phyloP scores from a whole-genome alignment of 805 yeast genomes.

The Starmerella khaoyaiensis region DNA sequence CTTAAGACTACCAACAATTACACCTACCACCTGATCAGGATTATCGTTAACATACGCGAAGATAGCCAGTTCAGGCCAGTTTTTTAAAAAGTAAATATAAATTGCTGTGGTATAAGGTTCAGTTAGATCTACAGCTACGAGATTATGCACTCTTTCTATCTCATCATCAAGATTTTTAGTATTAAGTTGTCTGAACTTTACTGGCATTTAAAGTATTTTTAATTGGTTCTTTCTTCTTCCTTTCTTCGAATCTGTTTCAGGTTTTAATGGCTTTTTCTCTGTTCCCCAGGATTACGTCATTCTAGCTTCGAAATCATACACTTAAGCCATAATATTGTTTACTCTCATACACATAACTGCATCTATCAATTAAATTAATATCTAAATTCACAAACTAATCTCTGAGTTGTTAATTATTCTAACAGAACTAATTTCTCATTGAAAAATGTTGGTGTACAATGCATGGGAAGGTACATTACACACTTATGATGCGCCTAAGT shows the following conservation, averaged over 20 bases:
- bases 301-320: too few relatives aligned
- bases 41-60: constrained; percentile 33
- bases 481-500: constrained; percentile 18
- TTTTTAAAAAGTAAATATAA: constrained; percentile 74
- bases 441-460: constrained; percentile 21
- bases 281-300: too few relatives aligned
- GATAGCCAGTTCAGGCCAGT: constrained; percentile 79
- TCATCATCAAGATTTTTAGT: constrained; percentile 23
- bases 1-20: constrained; percentile 70
- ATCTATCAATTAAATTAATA: background rate
- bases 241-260: too few relatives aligned
- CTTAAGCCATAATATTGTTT: background rate
- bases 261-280: too few relatives aligned
- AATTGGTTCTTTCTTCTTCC: too few relatives aligned
- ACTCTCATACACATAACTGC: background rate
- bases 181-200: constrained; percentile 18
- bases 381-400: too few relatives aligned
- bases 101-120: constrained; percentile 94
- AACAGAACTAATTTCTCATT: background rate
- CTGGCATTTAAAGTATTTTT: background rate
- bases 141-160: constrained; percentile 27
- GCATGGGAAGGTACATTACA: constrained; percentile 22
- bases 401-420: too few relatives aligned
- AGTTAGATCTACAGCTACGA: constrained; percentile 63
- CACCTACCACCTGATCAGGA: constrained; percentile 42